Evolutionary conservation across 2,329 filamentous ascomycete species (phyloP), one percentile per base, ranked within the genome.

Genomic region (Phyllosticta ampelicida): DNA sequence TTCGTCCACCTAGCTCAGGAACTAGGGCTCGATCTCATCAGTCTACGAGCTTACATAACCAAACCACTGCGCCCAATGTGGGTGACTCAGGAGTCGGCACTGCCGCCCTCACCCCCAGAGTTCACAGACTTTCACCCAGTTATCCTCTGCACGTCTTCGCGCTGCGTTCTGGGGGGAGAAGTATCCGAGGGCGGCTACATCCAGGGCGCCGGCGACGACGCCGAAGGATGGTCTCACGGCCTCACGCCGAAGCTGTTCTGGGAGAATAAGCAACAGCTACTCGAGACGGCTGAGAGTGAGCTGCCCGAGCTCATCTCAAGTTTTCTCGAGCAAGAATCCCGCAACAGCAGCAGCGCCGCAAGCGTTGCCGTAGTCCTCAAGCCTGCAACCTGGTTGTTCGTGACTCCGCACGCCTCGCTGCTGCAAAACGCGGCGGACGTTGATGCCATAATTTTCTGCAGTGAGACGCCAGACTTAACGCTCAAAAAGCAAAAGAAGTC

Each of bases 151-250:
- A 96, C 90, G 0, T 87, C 90, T 11, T 96, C 90, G 1, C 80
- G 85, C 29, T 80, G 86, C 16, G 84, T 90, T 0, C 74, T 75
- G 1, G 86, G 84, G 11, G 83, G 81, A 2, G 89, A 92, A 68
- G 77, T 82, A 64, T 82, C 82, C 26, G 84, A 86, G 67, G 82
- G 80, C 2, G 85, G 85, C 5, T 99, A 99, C 68, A 86, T 99
- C 60, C 94, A 97, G 73, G 94, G 94, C 54, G 92, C 92, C 0
- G 94, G 87, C 1, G 94, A 99, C 71, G 94, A 99, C 70, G 89
- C 87, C 11, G 94, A 99, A 76, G 89, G 89, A 64, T 99, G 94
- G 94, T 86, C 90, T 1, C 75, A 81, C 23, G 90, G 89, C 0
- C 79, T 97, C 16, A 94, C 88, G 0, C 83, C 92, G 0, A 70